Percentiles rank a stretch among this genome's conserved stretches.
Conservation (phyloP, 164 flowering plant genomes). For the Tinospora cordifolia region DNA sequence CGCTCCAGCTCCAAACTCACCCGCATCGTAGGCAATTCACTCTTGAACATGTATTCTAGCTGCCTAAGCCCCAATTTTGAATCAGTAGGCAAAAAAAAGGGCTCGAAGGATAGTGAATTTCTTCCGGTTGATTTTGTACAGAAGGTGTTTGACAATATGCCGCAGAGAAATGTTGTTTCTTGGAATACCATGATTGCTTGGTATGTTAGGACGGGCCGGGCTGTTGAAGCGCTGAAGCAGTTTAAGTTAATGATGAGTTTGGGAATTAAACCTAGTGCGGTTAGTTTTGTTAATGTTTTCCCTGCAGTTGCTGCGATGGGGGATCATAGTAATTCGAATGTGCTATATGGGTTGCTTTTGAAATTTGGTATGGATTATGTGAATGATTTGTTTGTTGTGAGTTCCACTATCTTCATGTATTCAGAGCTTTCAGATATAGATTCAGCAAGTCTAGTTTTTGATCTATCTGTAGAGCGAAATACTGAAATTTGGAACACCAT, state of each 20-base stretch:
- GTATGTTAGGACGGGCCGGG: constrained; percentile 52
- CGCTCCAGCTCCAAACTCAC: constrained; percentile 42
- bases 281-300: constrained; percentile 74
- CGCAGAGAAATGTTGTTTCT: constrained; percentile 58
- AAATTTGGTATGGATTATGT: constrained; percentile 50
- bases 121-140: constrained; percentile 36
- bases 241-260: constrained; percentile 53
- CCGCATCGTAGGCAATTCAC: constrained; percentile 63
- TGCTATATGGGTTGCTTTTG: constrained; percentile 55
- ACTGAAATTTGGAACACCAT: constrained; percentile 89
- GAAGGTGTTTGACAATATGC: constrained; percentile 55
- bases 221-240: constrained; percentile 35
- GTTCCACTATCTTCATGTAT: constrained; percentile 65
- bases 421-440: constrained; percentile 55
- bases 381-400: constrained; percentile 59
- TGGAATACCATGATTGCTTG: constrained; percentile 80
- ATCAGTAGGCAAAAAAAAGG: constrained; percentile 8
- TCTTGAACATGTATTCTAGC: constrained; percentile 68
- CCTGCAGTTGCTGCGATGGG: constrained; percentile 51
- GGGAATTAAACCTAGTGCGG: constrained; percentile 52
- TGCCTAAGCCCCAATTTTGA: constrained; percentile 28
- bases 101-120: background rate
- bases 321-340: constrained; percentile 28
- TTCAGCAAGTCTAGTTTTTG: constrained; percentile 55
- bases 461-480: constrained; percentile 43